phyloP scores from a whole-genome alignment of 139 green algal species.

The Ulvella scutata region DNA sequence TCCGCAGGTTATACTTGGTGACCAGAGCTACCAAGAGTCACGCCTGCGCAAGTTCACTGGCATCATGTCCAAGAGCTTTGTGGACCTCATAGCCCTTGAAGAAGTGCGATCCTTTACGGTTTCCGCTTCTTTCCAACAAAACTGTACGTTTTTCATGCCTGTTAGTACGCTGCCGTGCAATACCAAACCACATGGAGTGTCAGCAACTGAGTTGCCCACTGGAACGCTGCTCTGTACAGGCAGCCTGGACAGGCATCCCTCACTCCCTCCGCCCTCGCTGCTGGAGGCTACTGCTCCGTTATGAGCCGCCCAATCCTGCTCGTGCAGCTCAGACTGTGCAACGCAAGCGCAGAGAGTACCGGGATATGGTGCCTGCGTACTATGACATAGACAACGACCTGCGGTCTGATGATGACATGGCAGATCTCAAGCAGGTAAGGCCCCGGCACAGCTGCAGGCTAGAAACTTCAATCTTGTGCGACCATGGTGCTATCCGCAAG shows the following conservation, averaged over 20 bases:
- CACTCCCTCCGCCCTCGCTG: slow-evolving; percentile 49
- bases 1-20: not conserved
- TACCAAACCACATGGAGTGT: no score
- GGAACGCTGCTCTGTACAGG: not conserved
- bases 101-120: no score
- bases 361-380: slow-evolving; percentile 61
- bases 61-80: not conserved
- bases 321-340: not conserved
- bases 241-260: slow-evolving; percentile 75
- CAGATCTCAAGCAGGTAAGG: slow-evolving; percentile 70
- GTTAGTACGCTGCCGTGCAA: no score
- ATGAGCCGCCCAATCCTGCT: slow-evolving; percentile 55
- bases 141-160: no score
- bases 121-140: no score
- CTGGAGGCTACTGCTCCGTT: slow-evolving; percentile 93
- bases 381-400: slow-evolving; percentile 59
- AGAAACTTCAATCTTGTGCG: not conserved
- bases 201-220: no score
- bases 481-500: not conserved
- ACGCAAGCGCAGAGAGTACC: slow-evolving; percentile 76
- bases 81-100: not conserved
- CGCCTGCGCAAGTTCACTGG: not conserved
- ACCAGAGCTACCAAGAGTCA: not conserved
- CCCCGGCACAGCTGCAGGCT: not conserved
- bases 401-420: slow-evolving; percentile 62